Evolutionary conservation across 2,329 filamentous ascomycete genomes (phyloP).

Genomic region (Nothophoma quercina): DNA sequence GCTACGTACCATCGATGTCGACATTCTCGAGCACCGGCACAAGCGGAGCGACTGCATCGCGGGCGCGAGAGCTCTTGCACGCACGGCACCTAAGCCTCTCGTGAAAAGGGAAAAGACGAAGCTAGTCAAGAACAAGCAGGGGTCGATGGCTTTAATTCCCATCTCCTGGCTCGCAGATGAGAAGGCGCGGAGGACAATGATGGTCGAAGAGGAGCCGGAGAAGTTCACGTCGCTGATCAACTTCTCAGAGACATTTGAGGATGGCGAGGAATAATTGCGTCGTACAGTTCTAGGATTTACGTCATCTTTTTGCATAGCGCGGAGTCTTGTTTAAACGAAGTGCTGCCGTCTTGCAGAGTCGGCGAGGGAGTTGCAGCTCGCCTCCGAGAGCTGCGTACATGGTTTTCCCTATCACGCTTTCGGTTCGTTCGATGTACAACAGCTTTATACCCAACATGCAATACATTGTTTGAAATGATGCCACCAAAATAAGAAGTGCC

Average conservation of each 20-base stretch:
- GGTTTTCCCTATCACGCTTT: neutral
- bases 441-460: too few relatives aligned
- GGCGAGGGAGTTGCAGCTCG: neutral
- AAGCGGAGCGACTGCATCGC: slow-evolving; percentile 36
- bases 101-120: slow-evolving; percentile 28
- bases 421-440: too few relatives aligned
- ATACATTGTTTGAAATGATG: too few relatives aligned
- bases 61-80: neutral
- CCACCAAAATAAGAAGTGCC: too few relatives aligned
- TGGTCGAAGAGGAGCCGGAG: slow-evolving; percentile 20
- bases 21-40: slow-evolving; percentile 56
- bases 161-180: slow-evolving; percentile 33
- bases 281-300: neutral
- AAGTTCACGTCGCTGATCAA: slow-evolving; percentile 38
- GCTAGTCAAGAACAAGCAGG: slow-evolving; percentile 24
- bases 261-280: slow-evolving; percentile 18
- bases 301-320: neutral
- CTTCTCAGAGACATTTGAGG: slow-evolving; percentile 38
- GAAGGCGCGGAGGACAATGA: slow-evolving; percentile 15
- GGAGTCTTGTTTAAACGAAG: neutral
- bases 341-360: neutral
- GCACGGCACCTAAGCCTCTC: slow-evolving; percentile 10
- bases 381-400: neutral
- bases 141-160: slow-evolving; percentile 37
- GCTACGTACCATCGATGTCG: slow-evolving; percentile 69